A percentile compares a stretch with the other conserved stretches of the same genome.
phyloP scores from a whole-genome alignment of 2,329 filamentous ascomycete species.

The Uncinocarpus reesii region DNA sequence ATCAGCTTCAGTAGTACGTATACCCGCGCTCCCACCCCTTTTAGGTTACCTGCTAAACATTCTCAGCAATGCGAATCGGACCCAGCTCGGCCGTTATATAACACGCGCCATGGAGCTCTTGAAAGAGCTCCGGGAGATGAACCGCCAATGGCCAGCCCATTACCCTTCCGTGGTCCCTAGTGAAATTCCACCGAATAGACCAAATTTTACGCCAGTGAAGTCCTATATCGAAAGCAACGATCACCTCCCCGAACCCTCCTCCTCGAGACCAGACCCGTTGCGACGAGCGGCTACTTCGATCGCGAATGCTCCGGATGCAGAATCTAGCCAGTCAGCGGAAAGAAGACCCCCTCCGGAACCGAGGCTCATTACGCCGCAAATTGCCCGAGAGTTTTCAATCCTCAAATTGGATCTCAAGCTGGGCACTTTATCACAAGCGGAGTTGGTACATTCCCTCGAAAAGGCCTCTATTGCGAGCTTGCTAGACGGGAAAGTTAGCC shows the following conservation, averaged over 20 bases:
- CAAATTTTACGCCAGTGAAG: slow-evolving; percentile 28
- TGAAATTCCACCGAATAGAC: slow-evolving; percentile 26
- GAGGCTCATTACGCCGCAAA: slow-evolving; percentile 77
- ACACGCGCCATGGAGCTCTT: slow-evolving; percentile 75
- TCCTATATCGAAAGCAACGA: slow-evolving; percentile 24
- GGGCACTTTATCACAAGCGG: slow-evolving; percentile 71
- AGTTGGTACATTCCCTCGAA: slow-evolving; percentile 88
- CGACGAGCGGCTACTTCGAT: slow-evolving; percentile 64
- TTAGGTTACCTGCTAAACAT: slow-evolving; percentile 16
- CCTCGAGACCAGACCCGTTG: slow-evolving; percentile 43
- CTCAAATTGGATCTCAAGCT: slow-evolving; percentile 91
- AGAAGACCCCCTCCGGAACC: slow-evolving; percentile 56
- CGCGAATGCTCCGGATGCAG: slow-evolving; percentile 50
- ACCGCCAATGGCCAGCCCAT: slow-evolving; percentile 83
- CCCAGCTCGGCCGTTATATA: slow-evolving; percentile 76
- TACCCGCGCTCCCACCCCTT: neutral
- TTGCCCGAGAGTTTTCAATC: slow-evolving; percentile 91
- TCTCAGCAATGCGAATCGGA: slow-evolving; percentile 69
- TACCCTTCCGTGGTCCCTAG: slow-evolving; percentile 58
- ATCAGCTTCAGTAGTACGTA: slow-evolving; percentile 75
- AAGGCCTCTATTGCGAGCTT: slow-evolving; percentile 83
- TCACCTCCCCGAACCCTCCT: slow-evolving; percentile 21
- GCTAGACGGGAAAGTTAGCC: slow-evolving; percentile 85
- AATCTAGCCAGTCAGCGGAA: slow-evolving; percentile 64
- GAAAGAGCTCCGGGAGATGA: slow-evolving; percentile 75